Conservation (phyloP, 225 moss, liverwort and hornwort species). For the Bryum argenteum region DNA sequence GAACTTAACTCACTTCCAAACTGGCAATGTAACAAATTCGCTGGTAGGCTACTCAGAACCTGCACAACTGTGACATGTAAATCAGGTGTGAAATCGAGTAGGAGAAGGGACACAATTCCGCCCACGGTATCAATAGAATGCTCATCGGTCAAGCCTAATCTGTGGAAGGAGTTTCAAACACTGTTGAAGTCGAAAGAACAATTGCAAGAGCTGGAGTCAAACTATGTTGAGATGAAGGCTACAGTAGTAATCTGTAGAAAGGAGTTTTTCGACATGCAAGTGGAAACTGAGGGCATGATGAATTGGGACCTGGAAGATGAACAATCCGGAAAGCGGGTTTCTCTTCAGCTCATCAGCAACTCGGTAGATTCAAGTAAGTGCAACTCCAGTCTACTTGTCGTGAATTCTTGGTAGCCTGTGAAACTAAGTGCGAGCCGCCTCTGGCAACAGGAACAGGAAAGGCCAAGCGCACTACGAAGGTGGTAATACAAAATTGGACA, state of each 20-base stretch:
- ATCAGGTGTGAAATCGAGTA: constrained; percentile 20
- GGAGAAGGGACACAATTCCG: constrained; percentile 12
- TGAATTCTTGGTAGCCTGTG: neutral
- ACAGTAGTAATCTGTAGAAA: constrained; percentile 44
- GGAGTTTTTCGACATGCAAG: constrained; percentile 41
- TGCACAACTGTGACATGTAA: constrained; percentile 27
- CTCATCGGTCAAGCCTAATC: neutral
- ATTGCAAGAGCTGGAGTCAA: constrained; percentile 22
- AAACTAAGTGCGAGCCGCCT: neutral
- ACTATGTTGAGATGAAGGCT: constrained; percentile 39
- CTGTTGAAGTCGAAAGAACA: constrained; percentile 6
- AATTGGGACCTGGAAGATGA: constrained; percentile 55
- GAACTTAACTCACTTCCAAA: constrained; percentile 12
- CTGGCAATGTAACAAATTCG: neutral
- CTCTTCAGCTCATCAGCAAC: constrained; percentile 47
- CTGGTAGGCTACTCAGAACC: constrained; percentile 16
- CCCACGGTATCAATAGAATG: constrained; percentile 10
- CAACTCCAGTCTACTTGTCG: neutral
- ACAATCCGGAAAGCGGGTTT: constrained; percentile 37
- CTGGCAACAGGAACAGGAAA: constrained; percentile 39
- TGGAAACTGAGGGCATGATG: constrained; percentile 12
- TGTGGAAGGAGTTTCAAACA: constrained; percentile 15
- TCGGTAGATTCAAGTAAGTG: constrained; percentile 39
- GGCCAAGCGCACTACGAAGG: constrained; percentile 36
- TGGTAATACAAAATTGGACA: constrained; percentile 51